Evolutionary conservation across 2,329 filamentous ascomycete genomes (phyloP), one percentile per base, ranked within the genome.

Genomic region (Albifimbria verrucaria): DNA sequence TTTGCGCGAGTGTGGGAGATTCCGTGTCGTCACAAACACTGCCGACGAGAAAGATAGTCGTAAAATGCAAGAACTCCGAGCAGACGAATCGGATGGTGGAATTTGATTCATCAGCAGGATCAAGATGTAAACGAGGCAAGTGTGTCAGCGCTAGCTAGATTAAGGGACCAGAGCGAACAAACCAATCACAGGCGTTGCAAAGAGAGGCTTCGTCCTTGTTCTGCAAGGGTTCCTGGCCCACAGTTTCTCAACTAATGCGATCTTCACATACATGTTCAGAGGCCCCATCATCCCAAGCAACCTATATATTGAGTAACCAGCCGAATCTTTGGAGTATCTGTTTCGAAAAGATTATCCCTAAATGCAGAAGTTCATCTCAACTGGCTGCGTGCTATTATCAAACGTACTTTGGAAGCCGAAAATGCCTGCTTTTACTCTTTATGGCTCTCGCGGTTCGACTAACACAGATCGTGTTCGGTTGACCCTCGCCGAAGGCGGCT

Each of bases 351-450:
- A 55, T 70, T 61, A 57, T 54, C 20, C n/a, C n/a, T 49, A 61
- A 59, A 25, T 63, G 48, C 46, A 48, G n/a, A n/a, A n/a, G n/a
- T n/a, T 15, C 12, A 39, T 39, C 12, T 12, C 32, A n/a, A 39
- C 12, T n/a, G 18, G 11, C 55, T 25, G 11, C 23, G 20, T 50
- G 58, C 53, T 68, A 51, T 39, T 58, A 22, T 68, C 65, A 18
- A 67, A 60, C 60, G 32, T 64, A 46, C 51, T 66, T n/a, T 54
- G 62, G 52, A 55, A 26, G 50, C 66, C 61, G 18, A 74, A 67
- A 61, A 75, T 74, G 72, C 67, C 72, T 48, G 70, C 69, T 48
- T 75, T 75, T 55, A 75, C 69, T 58, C 65, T 76, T 1, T 74
- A 74, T 56, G 69, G 69, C 53, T 60, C 66, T 54, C 70, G 65